phyloP scores from a whole-genome alignment of 345 rosid genomes.

The Cardiospermum halicacabum region DNA sequence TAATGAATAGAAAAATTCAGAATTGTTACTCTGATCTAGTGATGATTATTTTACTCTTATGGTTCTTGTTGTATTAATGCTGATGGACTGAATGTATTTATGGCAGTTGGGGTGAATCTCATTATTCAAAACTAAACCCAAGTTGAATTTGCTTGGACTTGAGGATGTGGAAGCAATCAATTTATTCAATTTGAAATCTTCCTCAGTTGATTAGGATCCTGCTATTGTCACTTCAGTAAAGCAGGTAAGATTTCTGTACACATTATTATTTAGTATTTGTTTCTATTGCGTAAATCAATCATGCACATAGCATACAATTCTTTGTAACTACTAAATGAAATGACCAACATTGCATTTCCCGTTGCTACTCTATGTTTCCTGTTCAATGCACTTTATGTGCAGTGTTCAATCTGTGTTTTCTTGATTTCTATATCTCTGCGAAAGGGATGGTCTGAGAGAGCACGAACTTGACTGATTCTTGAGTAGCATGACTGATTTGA shows the following conservation, averaged over 20 bases:
- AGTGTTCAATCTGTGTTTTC: too few species aligned
- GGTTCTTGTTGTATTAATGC: not conserved
- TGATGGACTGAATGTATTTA: not conserved
- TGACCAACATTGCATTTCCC: not conserved
- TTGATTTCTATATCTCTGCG: not conserved
- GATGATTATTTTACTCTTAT: not conserved
- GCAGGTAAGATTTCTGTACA: constrained; percentile 4
- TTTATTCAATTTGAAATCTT: not conserved
- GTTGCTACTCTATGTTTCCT: not conserved
- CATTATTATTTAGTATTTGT: not conserved
- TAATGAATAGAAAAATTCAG: not conserved
- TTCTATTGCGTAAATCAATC: not conserved
- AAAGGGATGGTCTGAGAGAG: too few species aligned
- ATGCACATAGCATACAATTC: not conserved
- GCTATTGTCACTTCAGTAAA: not conserved
- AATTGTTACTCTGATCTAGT: not conserved
- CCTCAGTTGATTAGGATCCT: not conserved
- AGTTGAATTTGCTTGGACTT: not conserved
- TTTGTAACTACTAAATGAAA: not conserved
- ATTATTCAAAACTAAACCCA: not conserved
- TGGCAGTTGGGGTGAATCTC: not conserved
- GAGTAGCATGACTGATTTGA: too few species aligned
- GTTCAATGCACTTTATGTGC: not conserved
- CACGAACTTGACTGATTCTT: too few species aligned
- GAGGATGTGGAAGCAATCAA: not conserved